phyloP scores from a whole-genome alignment of 306 rosid genomes.

The Ceratonia siliqua region DNA sequence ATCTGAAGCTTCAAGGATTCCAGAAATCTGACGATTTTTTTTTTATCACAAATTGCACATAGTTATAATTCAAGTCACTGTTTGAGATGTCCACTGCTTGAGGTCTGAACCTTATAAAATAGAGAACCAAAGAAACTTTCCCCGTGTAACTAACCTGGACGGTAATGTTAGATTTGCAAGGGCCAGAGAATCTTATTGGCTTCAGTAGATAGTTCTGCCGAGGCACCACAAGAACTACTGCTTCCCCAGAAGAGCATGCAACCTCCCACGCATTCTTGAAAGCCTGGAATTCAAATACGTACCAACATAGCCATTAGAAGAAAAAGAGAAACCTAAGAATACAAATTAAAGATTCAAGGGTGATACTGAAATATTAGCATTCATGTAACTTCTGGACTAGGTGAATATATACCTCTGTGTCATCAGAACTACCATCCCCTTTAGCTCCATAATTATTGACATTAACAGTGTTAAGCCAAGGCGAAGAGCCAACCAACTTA shows the following conservation, averaged over 20 bases:
- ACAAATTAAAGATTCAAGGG: no score
- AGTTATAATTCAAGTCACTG: neutral
- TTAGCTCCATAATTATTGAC: constrained; percentile 65
- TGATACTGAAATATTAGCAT: no score
- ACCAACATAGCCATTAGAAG: neutral
- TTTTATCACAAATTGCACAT: neutral
- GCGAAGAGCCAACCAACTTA: neutral
- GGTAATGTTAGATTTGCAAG: constrained; percentile 61
- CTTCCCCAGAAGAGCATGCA: constrained; percentile 50
- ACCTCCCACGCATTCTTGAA: constrained; percentile 68
- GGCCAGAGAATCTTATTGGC: constrained; percentile 69
- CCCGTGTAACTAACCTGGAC: constrained; percentile 47
- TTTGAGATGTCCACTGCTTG: neutral
- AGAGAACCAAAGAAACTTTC: neutral
- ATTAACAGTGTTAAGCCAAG: constrained; percentile 34
- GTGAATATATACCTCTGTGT: constrained; percentile 51
- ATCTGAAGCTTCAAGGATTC: constrained; percentile 62
- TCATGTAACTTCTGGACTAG: no score
- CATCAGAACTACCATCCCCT: constrained; percentile 55
- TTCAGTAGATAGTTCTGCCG: constrained; percentile 54
- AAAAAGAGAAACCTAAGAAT: no score
- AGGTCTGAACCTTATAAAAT: neutral
- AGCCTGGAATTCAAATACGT: constrained; percentile 65
- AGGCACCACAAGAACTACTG: constrained; percentile 42
- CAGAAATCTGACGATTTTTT: constrained; percentile 48